A percentile compares a stretch with the other conserved stretches of the same genome.
These are phyloP conservation scores for Eruca vesicaria DNA, from an alignment of 441 rosid species.

Conservation along the genomic window DNA sequence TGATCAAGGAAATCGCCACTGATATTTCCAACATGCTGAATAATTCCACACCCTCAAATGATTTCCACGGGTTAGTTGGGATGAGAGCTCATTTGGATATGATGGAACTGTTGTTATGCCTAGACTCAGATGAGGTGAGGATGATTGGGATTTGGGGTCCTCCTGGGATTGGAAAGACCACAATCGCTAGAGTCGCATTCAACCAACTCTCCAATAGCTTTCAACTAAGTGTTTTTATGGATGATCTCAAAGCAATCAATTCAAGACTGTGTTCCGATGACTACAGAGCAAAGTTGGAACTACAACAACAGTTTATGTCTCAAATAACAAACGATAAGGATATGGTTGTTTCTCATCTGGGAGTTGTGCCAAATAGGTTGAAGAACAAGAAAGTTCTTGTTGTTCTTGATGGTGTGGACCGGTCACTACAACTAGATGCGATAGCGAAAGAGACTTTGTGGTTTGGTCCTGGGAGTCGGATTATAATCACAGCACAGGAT, in stretches of 20 bases:
- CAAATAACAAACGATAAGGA: background rate
- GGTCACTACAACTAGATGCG: background rate
- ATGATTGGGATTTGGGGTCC: background rate
- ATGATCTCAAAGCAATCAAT: background rate
- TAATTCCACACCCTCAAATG: background rate
- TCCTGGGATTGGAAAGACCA: background rate
- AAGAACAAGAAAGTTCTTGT: background rate
- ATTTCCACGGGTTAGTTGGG: background rate
- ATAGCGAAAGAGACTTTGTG: background rate
- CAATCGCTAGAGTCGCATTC: background rate
- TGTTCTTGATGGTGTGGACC: background rate
- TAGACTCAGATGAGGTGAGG: background rate
- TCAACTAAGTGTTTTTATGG: background rate
- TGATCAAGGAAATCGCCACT: background rate
- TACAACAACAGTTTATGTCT: conserved; percentile 4
- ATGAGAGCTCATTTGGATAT: background rate
- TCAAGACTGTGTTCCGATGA: background rate
- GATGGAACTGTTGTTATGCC: background rate
- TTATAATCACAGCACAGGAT: background rate
- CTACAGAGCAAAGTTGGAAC: background rate
- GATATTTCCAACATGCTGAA: background rate
- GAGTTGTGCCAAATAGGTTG: background rate
- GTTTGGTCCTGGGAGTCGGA: background rate
- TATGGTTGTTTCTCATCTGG: background rate
- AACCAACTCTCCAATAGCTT: background rate